These are phyloP conservation scores for Leptodontidium sp. DNA, from an alignment of 2,329 filamentous ascomycete species.

Conservation along the genomic window DNA sequence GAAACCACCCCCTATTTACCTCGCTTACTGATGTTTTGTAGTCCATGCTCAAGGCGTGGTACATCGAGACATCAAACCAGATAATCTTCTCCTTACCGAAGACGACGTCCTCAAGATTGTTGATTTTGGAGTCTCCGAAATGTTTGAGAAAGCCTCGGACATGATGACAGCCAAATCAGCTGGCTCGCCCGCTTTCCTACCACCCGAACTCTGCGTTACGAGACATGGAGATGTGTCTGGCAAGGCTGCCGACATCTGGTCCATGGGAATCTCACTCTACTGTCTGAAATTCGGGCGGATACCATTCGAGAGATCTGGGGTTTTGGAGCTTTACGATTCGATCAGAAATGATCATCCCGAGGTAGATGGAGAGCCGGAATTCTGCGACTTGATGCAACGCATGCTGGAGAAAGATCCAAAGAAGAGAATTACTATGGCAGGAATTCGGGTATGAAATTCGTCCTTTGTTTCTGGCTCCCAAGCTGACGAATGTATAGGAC, in stretches of 20 bases:
- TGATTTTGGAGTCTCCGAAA: slow-evolving; percentile 98
- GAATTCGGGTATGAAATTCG: slow-evolving; percentile 72
- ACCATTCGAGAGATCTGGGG: slow-evolving; percentile 80
- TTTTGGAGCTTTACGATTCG: slow-evolving; percentile 88
- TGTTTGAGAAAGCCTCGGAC: slow-evolving; percentile 87
- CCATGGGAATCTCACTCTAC: slow-evolving; percentile 95
- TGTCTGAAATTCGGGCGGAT: slow-evolving; percentile 89
- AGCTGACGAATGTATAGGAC: slow-evolving; percentile 60
- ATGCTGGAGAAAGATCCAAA: slow-evolving; percentile 86
- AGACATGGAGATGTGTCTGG: slow-evolving; percentile 90
- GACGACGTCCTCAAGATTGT: slow-evolving; percentile 97
- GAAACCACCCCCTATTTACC: slow-evolving; percentile 1
- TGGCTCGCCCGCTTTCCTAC: slow-evolving; percentile 92
- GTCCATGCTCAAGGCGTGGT: slow-evolving; percentile 95
- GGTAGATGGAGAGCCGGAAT: slow-evolving; percentile 69
- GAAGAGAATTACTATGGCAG: slow-evolving; percentile 82
- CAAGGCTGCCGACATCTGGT: slow-evolving; percentile 94
- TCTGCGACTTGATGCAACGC: slow-evolving; percentile 76
- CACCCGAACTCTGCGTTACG: slow-evolving; percentile 88
- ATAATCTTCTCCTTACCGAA: slow-evolving; percentile 89
- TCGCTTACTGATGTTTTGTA: slow-evolving; percentile 48
- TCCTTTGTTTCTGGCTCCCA: not conserved
- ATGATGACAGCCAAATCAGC: slow-evolving; percentile 95
- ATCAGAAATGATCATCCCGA: slow-evolving; percentile 76
- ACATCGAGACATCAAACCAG: slow-evolving; percentile 96